phyloP scores from a whole-genome alignment of 2,329 filamentous ascomycete genomes.

The Fusarium guadeloupense region DNA sequence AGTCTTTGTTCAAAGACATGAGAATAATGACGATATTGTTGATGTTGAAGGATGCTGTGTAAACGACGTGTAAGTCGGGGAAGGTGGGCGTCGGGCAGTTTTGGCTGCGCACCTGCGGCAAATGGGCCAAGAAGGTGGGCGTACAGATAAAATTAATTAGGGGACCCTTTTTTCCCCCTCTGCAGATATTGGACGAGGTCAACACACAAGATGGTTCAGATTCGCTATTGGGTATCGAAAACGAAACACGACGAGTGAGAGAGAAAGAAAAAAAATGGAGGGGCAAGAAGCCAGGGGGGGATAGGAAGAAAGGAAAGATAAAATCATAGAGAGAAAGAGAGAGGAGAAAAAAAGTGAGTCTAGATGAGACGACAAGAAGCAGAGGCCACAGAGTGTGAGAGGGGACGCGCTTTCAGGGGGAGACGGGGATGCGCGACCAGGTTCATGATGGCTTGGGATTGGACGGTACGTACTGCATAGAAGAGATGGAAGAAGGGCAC shows the following conservation, averaged over 20 bases:
- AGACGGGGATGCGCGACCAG: conserved; percentile 37
- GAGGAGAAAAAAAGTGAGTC: conserved; percentile 15
- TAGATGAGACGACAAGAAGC: conserved; percentile 33
- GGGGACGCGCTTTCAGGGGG: conserved; percentile 35
- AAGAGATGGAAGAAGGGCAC: conserved; percentile 20
- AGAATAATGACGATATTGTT: conserved; percentile 12
- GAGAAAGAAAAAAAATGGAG: conserved; percentile 12
- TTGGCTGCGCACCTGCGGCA: conserved; percentile 32
- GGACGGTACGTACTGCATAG: conserved; percentile 14
- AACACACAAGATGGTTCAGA: conserved; percentile 9
- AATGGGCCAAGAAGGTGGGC: conserved; percentile 29
- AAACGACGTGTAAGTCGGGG: conserved; percentile 35
- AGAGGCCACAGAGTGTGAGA: conserved; percentile 17
- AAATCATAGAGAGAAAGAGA: conserved; percentile 23
- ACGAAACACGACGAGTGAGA: conserved; percentile 25
- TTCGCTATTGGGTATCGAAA: conserved; percentile 31
- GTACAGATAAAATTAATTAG: conserved; percentile 36
- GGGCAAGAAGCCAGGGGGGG: conserved; percentile 23
- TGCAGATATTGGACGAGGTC: conserved; percentile 18
- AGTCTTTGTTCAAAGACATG: conserved; percentile 7
- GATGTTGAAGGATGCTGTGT: conserved; percentile 14
- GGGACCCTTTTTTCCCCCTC: conserved; percentile 32
- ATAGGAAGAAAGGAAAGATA: conserved; percentile 28
- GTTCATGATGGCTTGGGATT: conserved; percentile 24
- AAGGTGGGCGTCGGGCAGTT: conserved; percentile 36